Evolutionary conservation across 257 asterid species (phyloP), one percentile per base, ranked within the genome.

Genomic region (Solanum tacnaense): DNA sequence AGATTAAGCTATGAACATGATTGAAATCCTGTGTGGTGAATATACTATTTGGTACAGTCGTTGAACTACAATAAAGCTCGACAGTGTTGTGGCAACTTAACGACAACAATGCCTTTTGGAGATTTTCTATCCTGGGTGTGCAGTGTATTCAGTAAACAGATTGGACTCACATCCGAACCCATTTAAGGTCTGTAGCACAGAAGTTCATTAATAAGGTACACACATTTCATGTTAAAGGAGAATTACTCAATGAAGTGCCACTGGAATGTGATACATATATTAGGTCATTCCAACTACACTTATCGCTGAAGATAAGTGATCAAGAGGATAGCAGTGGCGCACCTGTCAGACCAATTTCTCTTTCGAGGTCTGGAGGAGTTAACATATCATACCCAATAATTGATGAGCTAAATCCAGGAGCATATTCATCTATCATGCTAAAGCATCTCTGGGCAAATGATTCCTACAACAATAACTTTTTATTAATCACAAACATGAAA

Each of bases 361-460:
- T 91, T 92, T 96, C 98, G 84, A 97, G 98, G 91, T 96, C 98
- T 27, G 98, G 98, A 52, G 99, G 98, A 90, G 99, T 93, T 94
- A 97, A 86, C 99, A 97, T 95, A 93, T 97, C 99, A 71, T 97
- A 96, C 70, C 95, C 98, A 87, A 97, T 90, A 62, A 97, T 79
- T 52, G 99, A 95, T 39, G 98, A 93, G 81, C 89, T 93, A 86
- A 97, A 97, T 84, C 98, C 98, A 41, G 98, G 98, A 85, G 98
- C 96, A 88, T 95, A 94, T 89, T 97, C 99, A 75, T 97, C 98
- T n/a, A 97, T 93, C 82, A 94, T 74, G 89, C 92, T 52, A 88
- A 97, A 97, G 91, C 99, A 97, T 92, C 98, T 92, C 87, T 92
- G 87, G 10, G 98, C 98, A 90, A 97, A 97, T 83, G 95, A 90